phyloP scores from a whole-genome alignment of 2,329 filamentous ascomycete genomes.

The Lachnellula hyalina region DNA sequence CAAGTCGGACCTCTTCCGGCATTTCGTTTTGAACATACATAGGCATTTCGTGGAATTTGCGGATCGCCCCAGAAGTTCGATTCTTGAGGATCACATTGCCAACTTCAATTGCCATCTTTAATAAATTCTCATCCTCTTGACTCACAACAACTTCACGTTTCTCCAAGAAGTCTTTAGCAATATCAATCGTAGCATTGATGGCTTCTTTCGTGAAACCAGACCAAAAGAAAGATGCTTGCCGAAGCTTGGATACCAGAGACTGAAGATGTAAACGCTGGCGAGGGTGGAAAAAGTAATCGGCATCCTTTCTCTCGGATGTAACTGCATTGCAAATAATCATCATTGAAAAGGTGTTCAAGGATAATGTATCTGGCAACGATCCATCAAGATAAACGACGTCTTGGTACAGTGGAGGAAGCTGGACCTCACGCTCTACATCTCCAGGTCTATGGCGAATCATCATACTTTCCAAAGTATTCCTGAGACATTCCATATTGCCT shows the following conservation, averaged over 20 bases:
- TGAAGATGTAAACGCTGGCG: slow-evolving; percentile 63
- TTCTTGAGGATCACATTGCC: slow-evolving; percentile 57
- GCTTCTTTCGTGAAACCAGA: slow-evolving; percentile 65
- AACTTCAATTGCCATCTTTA: slow-evolving; percentile 60
- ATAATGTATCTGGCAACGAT: slow-evolving; percentile 77
- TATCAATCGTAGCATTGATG: slow-evolving; percentile 58
- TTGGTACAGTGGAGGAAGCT: slow-evolving; percentile 67
- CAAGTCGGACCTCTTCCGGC: slow-evolving; percentile 51
- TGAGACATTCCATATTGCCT: slow-evolving; percentile 58
- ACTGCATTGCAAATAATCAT: slow-evolving; percentile 82
- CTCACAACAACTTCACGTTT: slow-evolving; percentile 56
- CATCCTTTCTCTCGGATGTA: slow-evolving; percentile 76
- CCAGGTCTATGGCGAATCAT: slow-evolving; percentile 74
- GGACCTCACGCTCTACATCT: slow-evolving; percentile 59
- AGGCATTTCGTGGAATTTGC: slow-evolving; percentile 70
- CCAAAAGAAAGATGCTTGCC: slow-evolving; percentile 79
- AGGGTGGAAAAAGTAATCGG: slow-evolving; percentile 84
- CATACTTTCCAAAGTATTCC: slow-evolving; percentile 66
- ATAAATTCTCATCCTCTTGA: slow-evolving; percentile 52
- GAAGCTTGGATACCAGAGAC: slow-evolving; percentile 69
- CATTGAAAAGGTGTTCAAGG: slow-evolving; percentile 78
- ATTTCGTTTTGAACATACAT: slow-evolving; percentile 61
- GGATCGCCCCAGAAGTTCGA: slow-evolving; percentile 60
- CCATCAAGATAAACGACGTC: slow-evolving; percentile 70
- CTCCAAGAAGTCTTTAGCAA: slow-evolving; percentile 61